Percentiles rank a stretch among this genome's conserved stretches.
These are phyloP conservation scores for Teunomyces kruisii DNA, from an alignment of 805 yeast genomes.

Conservation along the genomic window DNA sequence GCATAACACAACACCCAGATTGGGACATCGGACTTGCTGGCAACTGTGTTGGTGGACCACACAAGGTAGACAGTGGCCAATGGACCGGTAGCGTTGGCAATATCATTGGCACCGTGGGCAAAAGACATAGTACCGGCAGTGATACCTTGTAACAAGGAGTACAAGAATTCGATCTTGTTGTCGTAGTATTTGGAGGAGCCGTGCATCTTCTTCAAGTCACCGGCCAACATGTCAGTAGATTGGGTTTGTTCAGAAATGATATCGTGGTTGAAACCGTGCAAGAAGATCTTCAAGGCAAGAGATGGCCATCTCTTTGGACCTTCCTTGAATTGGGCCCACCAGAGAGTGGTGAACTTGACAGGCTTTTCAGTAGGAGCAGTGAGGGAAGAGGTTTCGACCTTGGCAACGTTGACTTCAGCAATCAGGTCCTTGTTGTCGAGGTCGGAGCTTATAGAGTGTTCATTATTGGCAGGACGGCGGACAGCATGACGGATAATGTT, in stretches of 20 bases:
- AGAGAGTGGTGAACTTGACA: no score
- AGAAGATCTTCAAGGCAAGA: constrained; percentile 46
- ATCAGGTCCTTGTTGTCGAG: constrained; percentile 7
- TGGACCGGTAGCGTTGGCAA: constrained; percentile 78
- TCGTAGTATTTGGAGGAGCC: constrained; percentile 63
- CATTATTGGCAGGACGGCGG: constrained; percentile 3
- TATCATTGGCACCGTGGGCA: constrained; percentile 82
- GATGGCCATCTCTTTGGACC: constrained; percentile 57
- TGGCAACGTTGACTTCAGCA: constrained; percentile 15
- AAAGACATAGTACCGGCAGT: constrained; percentile 81
- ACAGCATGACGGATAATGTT: constrained; percentile 13
- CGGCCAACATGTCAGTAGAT: constrained; percentile 40
- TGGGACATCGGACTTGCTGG: constrained; percentile 58
- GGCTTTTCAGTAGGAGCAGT: no score
- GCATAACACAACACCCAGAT: constrained; percentile 70
- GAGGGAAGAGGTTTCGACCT: constrained; percentile 10
- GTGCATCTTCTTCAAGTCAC: constrained; percentile 52
- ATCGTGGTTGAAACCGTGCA: constrained; percentile 67
- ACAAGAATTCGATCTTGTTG: constrained; percentile 66
- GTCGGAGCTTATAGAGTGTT: constrained; percentile 14
- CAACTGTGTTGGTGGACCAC: constrained; percentile 53
- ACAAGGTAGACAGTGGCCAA: constrained; percentile 61
- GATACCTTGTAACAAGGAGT: constrained; percentile 64
- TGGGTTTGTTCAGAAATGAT: constrained; percentile 51
- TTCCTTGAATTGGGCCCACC: constrained; percentile 40